A percentile compares a stretch with the other conserved stretches of the same genome.
Conservation (phyloP, 768 basidiomycete genomes). For the Xerocomus spinulosus region DNA sequence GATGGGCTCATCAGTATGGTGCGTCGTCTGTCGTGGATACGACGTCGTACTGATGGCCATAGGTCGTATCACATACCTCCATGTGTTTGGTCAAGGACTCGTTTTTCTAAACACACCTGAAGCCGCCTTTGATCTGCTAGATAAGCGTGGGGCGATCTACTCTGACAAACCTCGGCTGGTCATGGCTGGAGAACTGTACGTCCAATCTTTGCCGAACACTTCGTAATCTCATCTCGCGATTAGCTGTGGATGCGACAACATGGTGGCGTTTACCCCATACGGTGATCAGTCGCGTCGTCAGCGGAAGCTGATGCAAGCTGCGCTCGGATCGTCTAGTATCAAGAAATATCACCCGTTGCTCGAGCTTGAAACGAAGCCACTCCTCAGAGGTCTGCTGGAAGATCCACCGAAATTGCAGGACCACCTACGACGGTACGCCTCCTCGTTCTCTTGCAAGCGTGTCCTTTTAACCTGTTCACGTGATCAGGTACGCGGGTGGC, state of each 20-base stretch:
- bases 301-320: slow-evolving; percentile 62
- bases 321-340: slow-evolving; percentile 51
- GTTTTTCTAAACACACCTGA: slow-evolving; percentile 63
- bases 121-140: slow-evolving; percentile 58
- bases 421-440: slow-evolving; percentile 32
- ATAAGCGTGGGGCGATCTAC: slow-evolving; percentile 66
- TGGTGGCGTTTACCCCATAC: slow-evolving; percentile 68
- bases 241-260: slow-evolving; percentile 60
- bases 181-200: slow-evolving; percentile 69
- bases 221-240: slow-evolving; percentile 8
- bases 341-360: slow-evolving; percentile 56
- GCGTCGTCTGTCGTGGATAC: slow-evolving; percentile 17
- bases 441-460: background rate
- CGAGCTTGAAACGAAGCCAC: slow-evolving; percentile 49
- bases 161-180: slow-evolving; percentile 67
- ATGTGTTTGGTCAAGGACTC: slow-evolving; percentile 61
- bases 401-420: slow-evolving; percentile 33
- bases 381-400: slow-evolving; percentile 52
- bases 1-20: slow-evolving; percentile 67
- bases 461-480: slow-evolving; percentile 17
- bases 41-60: background rate
- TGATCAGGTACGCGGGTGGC: slow-evolving; percentile 44
- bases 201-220: slow-evolving; percentile 8
- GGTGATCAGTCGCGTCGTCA: slow-evolving; percentile 60
- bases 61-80: slow-evolving; percentile 62